These are phyloP conservation scores for Daldinia childiae DNA, from an alignment of 495 filamentous ascomycete genomes.

Conservation along the genomic window DNA sequence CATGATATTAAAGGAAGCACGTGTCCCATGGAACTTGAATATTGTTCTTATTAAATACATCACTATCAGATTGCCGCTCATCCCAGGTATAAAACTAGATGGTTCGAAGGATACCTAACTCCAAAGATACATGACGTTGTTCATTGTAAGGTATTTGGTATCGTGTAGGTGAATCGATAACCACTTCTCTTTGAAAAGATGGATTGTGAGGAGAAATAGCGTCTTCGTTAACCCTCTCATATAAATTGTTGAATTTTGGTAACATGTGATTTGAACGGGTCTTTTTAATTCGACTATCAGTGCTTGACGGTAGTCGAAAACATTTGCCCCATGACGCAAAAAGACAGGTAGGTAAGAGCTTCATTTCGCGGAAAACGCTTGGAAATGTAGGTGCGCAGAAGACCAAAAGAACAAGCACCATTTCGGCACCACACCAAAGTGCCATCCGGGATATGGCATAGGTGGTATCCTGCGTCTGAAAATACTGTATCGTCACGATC, in stretches of 20 bases:
- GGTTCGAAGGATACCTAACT: not conserved
- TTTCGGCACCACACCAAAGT: not conserved
- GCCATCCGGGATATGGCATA: slow-evolving; percentile 1
- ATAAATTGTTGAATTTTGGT: not conserved
- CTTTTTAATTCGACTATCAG: not conserved
- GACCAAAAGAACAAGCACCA: not conserved
- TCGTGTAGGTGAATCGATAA: not conserved
- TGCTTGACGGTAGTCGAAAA: not conserved
- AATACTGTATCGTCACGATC: not conserved
- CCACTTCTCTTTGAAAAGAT: not conserved
- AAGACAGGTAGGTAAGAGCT: not conserved
- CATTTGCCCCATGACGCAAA: not conserved
- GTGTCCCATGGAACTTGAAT: not conserved
- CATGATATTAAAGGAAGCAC: not conserved
- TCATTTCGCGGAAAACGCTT: not conserved
- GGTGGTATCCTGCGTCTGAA: not conserved
- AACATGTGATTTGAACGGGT: not conserved
- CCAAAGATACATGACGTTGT: not conserved
- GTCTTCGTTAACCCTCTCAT: not conserved
- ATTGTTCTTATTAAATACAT: not conserved
- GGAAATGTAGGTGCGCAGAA: not conserved
- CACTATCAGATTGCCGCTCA: not conserved
- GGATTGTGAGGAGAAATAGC: not conserved
- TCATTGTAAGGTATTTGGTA: not conserved
- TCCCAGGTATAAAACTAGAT: not conserved